Base-by-base conservation (phyloP, 2,329 filamentous ascomycete genomes). In the Epichloe elymi region DNA sequence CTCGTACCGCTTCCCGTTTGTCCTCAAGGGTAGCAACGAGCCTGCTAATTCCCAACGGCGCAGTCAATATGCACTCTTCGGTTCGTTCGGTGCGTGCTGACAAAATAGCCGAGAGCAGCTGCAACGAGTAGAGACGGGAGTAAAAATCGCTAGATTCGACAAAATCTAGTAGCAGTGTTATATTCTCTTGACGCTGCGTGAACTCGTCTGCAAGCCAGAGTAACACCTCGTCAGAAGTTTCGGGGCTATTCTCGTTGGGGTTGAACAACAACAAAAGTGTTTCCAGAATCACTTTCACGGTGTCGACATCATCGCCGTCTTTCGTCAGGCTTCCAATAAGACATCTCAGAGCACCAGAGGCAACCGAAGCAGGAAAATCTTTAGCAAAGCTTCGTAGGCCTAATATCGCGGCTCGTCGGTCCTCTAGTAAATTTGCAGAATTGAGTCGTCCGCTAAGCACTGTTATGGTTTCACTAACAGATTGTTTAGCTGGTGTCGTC, bases 121-220 rank as follows among this genome's bases (percentile, higher is more conserved):
- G 89, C 30, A 98, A 72, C 4, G 88, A 86, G 68, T 97, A 97
- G 1, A 97, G 78, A 23, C 91, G 84, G 20, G 88, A 86, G 67
- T 94, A 95, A 62, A 95, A 95, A 61, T 96, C 90, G 57, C 75
- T 76, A 14, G 84, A 82, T 58, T 96, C 91, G 57, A 98, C 77
- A 51, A 98, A 86, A 63, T 93, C 86, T 54, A 98, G 79, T 23
- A 98, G 78, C 15, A 93, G 74, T 2, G 88, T 91, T 55, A 96
- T 91, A 66, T 98, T 97, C 70, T 97, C 91, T 79, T 96, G 90
- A 56, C 88, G 83, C 74, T 95, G 90, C 36, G 93, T 96, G 65
- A 98, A 98, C 67, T 97, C 91, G 69, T 98, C 93, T 50, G 93
- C 93, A 53, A 98, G 76, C 89, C 93, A 98, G 30, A 97, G 74